Evolutionary conservation across 2,329 filamentous ascomycete genomes (phyloP), one percentile per base, ranked within the genome.

Genomic region (Akanthomyces dipterigenus): DNA sequence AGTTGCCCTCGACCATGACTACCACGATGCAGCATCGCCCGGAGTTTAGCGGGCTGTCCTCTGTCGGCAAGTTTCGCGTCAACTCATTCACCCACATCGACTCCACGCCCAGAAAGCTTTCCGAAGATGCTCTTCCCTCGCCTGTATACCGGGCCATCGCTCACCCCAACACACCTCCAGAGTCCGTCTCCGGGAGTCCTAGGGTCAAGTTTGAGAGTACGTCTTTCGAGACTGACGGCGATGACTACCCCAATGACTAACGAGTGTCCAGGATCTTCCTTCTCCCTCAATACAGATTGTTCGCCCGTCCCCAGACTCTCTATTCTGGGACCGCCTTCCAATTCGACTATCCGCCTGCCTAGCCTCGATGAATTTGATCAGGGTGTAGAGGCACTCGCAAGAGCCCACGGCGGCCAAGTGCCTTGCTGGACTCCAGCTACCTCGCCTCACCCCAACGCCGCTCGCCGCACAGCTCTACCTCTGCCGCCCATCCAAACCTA

Each of bases 291-390:
- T 36, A 65, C 65, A 3, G 69, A 73, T 40, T 66, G 65, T 51
- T 68, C 67, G 22, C 67, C 67, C 28, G 64, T 73, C 24, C 70
- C 69, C 9, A 62, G 64, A 38, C 38, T 69, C 20, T 63, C 64
- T 24, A 61, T 59, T 48, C 63, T 63, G 38, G 64, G 60, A 55
- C 64, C 65, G 24, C 62, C 66, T 66, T 46, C 34, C 42, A 40
- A 55, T 54, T 60, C 56, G 62, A 62, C 63, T 7, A 59, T 72
- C 43, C 69, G 66, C 49, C 71, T 76, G 36, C 74, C 74, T 5
- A 75, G 73, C 56, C 64, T 76, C 24, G 69, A 70, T 42, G 73
- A 76, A 61, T 76, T 76, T 53, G 74, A 74, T 48, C 70, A 71
- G 62, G 74, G 72, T 16, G 73, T 76, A n/a, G 70, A 76, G 55